Base-by-base conservation (phyloP, 352 stramenopile genomes). In the Globisporangium nunn region DNA sequence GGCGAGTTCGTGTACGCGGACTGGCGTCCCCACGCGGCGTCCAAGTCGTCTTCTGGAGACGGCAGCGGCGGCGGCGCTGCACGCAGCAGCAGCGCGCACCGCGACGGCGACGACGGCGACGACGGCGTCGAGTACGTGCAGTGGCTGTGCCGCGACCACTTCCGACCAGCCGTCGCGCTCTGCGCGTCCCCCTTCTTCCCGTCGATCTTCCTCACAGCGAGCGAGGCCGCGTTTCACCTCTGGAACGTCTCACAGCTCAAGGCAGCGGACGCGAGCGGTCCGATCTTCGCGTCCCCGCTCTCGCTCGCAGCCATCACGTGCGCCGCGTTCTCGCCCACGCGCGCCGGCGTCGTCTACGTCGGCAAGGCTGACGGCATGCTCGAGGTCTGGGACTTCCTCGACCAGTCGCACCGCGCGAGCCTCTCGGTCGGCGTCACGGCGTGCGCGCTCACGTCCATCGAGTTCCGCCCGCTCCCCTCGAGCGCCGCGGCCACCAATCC, bases 381-480 rank as follows among this genome's bases (percentile, higher is more conserved):
- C 43, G 86, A 97, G 60, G 86, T 97, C 44, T 98, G 91, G 92
- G 92, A 98, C 61, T 95, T 97, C 50, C 81, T 95, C 55, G 92
- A 98, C 59, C 86, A 94, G 60, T 95, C 85, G 14, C 89, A 97
- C 50, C 83, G 80, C 15, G 82, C 84, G 8, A 94, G 78, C 50
- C 70, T 93, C 11, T 82, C 78, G 2, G 74, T 92, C 40, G 80
- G 81, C 17, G 81, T 96, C 66, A 90, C 89, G 31, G 85, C 88
- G 2, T 96, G 81, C 41, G 74, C 82, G 28, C 79, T 97, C 4
- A 97, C 88, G n/a, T 88, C 84, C 0, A 85, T 93, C 52, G 72
- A 93, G 61, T 93, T 95, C 64, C 74, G 79, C 15, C 68, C 75
- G 18, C 62, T 66, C 37, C 33, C 77, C 12, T 45, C 55, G 52